These are phyloP conservation scores for Pinus tabuliformis DNA, from an alignment of 75 land plant species.

Conservation along the genomic window DNA sequence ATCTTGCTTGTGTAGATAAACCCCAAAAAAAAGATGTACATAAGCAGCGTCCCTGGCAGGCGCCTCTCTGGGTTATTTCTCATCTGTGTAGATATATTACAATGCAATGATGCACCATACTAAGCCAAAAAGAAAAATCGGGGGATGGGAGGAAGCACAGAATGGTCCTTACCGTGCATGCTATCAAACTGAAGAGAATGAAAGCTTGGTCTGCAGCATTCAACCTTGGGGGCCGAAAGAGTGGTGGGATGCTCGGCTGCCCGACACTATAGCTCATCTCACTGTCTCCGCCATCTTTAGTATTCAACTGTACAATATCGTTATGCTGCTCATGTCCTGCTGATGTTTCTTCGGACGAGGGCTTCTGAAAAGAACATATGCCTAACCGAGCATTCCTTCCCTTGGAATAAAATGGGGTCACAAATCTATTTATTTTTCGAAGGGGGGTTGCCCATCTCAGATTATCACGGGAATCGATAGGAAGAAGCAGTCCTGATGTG, in stretches of 20 bases:
- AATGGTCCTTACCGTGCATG: slow-evolving; percentile 4
- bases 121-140: no score
- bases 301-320: neutral
- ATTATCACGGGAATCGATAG: no score
- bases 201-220: slow-evolving; percentile 3
- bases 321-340: neutral
- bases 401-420: neutral
- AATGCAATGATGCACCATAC: no score
- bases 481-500: no score
- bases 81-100: no score
- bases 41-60: no score
- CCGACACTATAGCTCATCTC: neutral
- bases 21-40: no score
- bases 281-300: neutral
- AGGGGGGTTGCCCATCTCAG: neutral
- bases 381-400: neutral
- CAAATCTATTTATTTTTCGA: neutral
- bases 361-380: neutral
- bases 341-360: neutral
- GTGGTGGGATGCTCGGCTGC: neutral
- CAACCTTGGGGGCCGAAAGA: neutral
- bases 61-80: no score
- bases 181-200: slow-evolving; percentile 6
- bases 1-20: no score
- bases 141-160: no score